phyloP scores from a whole-genome alignment of 2,329 filamentous ascomycete species.

The Aspergillus oerlinghausenensis region DNA sequence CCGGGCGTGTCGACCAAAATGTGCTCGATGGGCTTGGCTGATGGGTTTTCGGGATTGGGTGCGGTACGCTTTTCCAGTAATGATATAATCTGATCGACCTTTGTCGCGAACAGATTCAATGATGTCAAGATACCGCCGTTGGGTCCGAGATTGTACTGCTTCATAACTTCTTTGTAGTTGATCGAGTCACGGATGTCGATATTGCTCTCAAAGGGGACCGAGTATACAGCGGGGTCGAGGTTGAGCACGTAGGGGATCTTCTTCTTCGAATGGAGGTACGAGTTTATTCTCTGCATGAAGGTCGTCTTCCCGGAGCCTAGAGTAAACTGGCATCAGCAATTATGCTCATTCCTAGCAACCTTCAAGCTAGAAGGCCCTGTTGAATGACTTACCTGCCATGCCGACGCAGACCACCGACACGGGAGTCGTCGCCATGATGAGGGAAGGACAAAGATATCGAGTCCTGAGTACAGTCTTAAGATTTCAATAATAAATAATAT shows the following conservation, averaged over 20 bases:
- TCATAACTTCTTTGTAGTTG: slow-evolving; percentile 99
- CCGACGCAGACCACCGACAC: slow-evolving; percentile 88
- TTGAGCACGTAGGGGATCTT: slow-evolving; percentile 92
- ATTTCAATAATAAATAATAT: background rate
- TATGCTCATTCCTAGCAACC: slow-evolving; percentile 3
- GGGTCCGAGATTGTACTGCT: slow-evolving; percentile 94
- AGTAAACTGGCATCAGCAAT: slow-evolving; percentile 2
- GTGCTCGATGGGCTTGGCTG: slow-evolving; percentile 62
- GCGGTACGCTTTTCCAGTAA: slow-evolving; percentile 84
- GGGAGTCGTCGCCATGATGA: slow-evolving; percentile 51
- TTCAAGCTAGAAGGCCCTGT: background rate
- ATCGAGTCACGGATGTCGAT: slow-evolving; percentile 98
- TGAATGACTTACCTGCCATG: slow-evolving; percentile 71
- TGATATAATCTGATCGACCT: slow-evolving; percentile 89
- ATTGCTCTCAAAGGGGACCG: slow-evolving; percentile 91
- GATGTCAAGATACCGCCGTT: slow-evolving; percentile 96
- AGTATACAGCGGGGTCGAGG: slow-evolving; percentile 89
- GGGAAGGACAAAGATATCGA: background rate
- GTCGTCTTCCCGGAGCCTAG: slow-evolving; percentile 95
- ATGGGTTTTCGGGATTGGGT: slow-evolving; percentile 46
- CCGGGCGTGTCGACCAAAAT: slow-evolving; percentile 94
- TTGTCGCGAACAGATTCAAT: slow-evolving; percentile 93
- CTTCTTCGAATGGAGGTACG: slow-evolving; percentile 76
- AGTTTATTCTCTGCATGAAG: slow-evolving; percentile 98
- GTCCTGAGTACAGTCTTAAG: background rate